A percentile compares a stretch with the other conserved stretches of the same genome.
Conservation (phyloP, 192 early-diverging fungal species). For the Coemansia sp. region DNA sequence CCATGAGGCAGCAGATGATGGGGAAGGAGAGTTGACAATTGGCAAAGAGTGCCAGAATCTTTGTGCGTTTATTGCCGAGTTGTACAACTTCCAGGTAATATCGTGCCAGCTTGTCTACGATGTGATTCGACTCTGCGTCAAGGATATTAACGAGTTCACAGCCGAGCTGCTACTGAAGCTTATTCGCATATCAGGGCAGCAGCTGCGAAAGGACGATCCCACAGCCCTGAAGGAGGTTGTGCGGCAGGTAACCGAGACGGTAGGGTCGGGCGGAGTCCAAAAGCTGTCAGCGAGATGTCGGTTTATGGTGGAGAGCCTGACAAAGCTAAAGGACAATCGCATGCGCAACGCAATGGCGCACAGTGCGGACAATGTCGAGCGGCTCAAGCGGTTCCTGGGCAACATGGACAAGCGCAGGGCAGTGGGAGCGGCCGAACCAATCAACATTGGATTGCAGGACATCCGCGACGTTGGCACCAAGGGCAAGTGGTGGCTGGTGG, state of each 20-base stretch:
- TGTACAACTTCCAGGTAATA: constrained; percentile 88
- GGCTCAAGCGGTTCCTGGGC: constrained; percentile 77
- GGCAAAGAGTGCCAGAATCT: constrained; percentile 80
- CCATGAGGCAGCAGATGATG: constrained; percentile 45
- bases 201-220: constrained; percentile 91
- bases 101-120: constrained; percentile 90
- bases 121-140: constrained; percentile 68
- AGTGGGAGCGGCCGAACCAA: constrained; percentile 62
- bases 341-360: constrained; percentile 62
- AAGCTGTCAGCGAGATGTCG: constrained; percentile 64
- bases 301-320: constrained; percentile 96
- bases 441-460: constrained; percentile 82
- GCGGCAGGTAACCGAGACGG: constrained; percentile 41
- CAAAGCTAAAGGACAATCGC: constrained; percentile 90
- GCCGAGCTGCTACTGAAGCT: constrained; percentile 87
- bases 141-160: constrained; percentile 74
- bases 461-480: constrained; percentile 78
- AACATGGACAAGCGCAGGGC: constrained; percentile 60
- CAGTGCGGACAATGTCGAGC: constrained; percentile 63
- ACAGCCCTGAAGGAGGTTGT: constrained; percentile 89
- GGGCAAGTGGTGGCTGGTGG: constrained; percentile 98
- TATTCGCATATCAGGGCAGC: constrained; percentile 66
- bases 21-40: constrained; percentile 37
- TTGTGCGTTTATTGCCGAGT: constrained; percentile 72
- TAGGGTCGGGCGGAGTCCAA: constrained; percentile 18